Percentiles rank a stretch among this genome's conserved stretches.
phyloP scores from a whole-genome alignment of 345 rosid species.

The Limnanthes douglasii region DNA sequence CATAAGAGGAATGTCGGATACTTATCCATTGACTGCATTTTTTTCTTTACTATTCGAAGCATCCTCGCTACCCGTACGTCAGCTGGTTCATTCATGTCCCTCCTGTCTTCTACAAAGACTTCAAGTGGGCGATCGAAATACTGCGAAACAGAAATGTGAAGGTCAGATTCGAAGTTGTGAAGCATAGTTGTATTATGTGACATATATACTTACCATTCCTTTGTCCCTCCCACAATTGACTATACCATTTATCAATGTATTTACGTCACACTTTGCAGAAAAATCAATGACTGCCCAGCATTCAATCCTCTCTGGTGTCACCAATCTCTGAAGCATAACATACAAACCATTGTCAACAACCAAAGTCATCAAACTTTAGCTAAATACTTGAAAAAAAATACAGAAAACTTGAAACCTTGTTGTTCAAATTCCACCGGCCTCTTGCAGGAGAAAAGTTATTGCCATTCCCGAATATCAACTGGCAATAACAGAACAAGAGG shows the following conservation, averaged over 20 bases:
- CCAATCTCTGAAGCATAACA: too few species aligned
- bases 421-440: conserved; percentile 91
- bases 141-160: conserved; percentile 24
- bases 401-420: too few species aligned
- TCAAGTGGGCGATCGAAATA: conserved; percentile 57
- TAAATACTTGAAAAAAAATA: too few species aligned
- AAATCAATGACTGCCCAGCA: conserved; percentile 79
- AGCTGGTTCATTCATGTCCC: conserved; percentile 28
- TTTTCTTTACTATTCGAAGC: conserved; percentile 39
- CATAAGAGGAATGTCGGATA: conserved; percentile 57
- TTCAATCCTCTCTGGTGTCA: conserved; percentile 26
- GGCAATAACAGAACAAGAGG: conserved; percentile 13
- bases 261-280: conserved; percentile 77
- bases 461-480: conserved; percentile 72
- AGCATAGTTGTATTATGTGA: conserved; percentile 4
- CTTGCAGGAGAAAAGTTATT: conserved; percentile 45
- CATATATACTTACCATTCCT: conserved; percentile 51
- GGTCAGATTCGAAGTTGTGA: too few species aligned
- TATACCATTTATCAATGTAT: conserved; percentile 53
- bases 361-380: too few species aligned
- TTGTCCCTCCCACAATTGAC: conserved; percentile 54
- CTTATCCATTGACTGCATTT: too few species aligned
- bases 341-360: too few species aligned
- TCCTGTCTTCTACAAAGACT: conserved; percentile 64
- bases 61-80: conserved; percentile 62